phyloP scores from a whole-genome alignment of 2,329 filamentous ascomycete genomes.

The Aureobasidium musti region DNA sequence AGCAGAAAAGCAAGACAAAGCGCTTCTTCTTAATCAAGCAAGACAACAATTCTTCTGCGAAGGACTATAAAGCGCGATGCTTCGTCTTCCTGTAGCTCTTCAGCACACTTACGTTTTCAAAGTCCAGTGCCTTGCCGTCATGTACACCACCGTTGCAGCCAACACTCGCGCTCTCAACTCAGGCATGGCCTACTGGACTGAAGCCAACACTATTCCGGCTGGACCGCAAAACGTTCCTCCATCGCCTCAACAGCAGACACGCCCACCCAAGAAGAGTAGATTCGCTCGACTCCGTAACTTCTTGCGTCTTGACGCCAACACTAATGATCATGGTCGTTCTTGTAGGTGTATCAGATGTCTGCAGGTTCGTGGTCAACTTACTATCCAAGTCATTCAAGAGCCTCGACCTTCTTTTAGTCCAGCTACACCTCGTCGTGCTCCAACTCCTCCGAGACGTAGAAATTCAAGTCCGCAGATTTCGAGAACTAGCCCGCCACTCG shows the following conservation, averaged over 20 bases:
- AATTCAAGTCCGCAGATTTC: slow-evolving; percentile 5
- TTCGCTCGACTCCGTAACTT: background rate
- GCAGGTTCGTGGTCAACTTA: background rate
- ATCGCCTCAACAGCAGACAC: background rate
- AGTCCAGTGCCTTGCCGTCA: background rate
- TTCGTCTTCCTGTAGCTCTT: background rate
- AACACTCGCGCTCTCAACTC: background rate
- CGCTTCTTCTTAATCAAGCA: background rate
- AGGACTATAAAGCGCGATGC: background rate
- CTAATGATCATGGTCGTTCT: background rate
- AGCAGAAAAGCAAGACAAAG: background rate
- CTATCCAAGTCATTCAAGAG: background rate
- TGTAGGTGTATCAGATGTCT: slow-evolving; percentile 8
- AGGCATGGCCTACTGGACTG: slow-evolving; percentile 1
- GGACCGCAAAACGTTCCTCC: slow-evolving; percentile 5
- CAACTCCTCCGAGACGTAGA: slow-evolving; percentile 1
- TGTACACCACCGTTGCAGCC: background rate
- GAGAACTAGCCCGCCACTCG: too few relatives aligned
- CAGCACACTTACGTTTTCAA: background rate
- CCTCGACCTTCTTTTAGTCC: background rate
- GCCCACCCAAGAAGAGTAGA: background rate
- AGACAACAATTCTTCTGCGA: background rate
- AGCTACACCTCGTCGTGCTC: slow-evolving; percentile 6
- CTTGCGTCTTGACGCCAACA: background rate
- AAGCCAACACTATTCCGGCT: slow-evolving; percentile 11